These are phyloP conservation scores for Botrytis squamosa DNA, from an alignment of 2,329 filamentous ascomycete genomes.

Conservation along the genomic window DNA sequence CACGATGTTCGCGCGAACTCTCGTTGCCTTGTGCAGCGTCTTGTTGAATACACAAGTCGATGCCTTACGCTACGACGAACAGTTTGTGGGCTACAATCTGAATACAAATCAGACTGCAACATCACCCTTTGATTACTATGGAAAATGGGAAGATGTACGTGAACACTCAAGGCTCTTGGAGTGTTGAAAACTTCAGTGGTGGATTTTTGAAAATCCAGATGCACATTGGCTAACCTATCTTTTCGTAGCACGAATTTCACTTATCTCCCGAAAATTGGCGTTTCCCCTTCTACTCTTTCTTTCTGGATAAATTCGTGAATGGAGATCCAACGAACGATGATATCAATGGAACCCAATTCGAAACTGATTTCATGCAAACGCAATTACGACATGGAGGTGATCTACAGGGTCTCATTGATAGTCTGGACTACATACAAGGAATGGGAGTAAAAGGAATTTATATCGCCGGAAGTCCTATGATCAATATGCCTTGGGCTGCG, in stretches of 20 bases:
- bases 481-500: constrained; percentile 63
- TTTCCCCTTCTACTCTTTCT: constrained; percentile 64
- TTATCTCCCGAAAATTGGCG: constrained; percentile 62
- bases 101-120: constrained; percentile 58
- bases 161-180: neutral
- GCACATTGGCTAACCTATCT: constrained; percentile 1
- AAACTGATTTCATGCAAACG: constrained; percentile 59
- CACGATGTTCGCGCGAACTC: constrained; percentile 19
- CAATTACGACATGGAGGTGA: constrained; percentile 65
- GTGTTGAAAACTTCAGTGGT: neutral
- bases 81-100: constrained; percentile 39
- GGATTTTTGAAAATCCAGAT: neutral
- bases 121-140: constrained; percentile 56
- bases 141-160: constrained; percentile 47
- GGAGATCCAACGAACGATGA: constrained; percentile 61
- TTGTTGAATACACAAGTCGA: constrained; percentile 18
- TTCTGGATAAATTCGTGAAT: constrained; percentile 63
- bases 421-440: constrained; percentile 62
- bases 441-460: constrained; percentile 59
- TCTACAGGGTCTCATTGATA: constrained; percentile 55
- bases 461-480: constrained; percentile 60
- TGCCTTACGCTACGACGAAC: constrained; percentile 20
- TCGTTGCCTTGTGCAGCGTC: constrained; percentile 16
- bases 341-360: constrained; percentile 58
- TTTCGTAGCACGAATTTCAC: constrained; percentile 47